Evolutionary conservation across 331 rosid species (phyloP), one percentile per base, ranked within the genome.

Genomic region (Quercus tomentella): DNA sequence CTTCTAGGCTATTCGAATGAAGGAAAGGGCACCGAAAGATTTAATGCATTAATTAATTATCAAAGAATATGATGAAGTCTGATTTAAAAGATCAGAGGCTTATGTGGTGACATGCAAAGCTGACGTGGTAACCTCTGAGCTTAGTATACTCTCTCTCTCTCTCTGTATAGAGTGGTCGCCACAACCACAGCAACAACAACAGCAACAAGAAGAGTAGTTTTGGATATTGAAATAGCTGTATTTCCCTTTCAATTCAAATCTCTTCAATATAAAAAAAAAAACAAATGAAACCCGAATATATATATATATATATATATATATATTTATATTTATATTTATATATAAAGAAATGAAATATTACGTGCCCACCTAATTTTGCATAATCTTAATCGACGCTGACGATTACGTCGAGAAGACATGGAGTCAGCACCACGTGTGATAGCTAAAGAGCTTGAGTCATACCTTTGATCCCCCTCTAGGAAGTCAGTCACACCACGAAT

Each of bases 21-120:
- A 49, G 18, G 4, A 49, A 12, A 49, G 54, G 54, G 17, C 54
- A 14, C 16, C 54, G 0, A 49, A 49, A 49, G 54, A 49, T 49
- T 49, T 14, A 49, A 41, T 41, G 45, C 54, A 1, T 49, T 49
- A 11, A 49, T 14, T 49, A 15, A 60, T 23, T 25, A 5, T 23
- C 31, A 60, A 60, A 22, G 25, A 9, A 5, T 11, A 60, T 23
- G 66, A 60, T 21, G 18, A 60, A 66, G 76, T 69, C 31, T 18
- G 73, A 58, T 26, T 65, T 6, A 11, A n/a, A 55, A 0, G n/a
- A 35, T 76, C 61, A 54, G 81, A 10, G 67, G 67, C 82, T 74
- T 73, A 85, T 70, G 88, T 81, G 86, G 83, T 56, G 79, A 75
- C 83, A 81, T 78, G 83, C 65, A 70, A 20, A 41, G 15, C 35